Evolutionary conservation across 345 rosid genomes (phyloP).

Genomic region (Turnera subulata): DNA sequence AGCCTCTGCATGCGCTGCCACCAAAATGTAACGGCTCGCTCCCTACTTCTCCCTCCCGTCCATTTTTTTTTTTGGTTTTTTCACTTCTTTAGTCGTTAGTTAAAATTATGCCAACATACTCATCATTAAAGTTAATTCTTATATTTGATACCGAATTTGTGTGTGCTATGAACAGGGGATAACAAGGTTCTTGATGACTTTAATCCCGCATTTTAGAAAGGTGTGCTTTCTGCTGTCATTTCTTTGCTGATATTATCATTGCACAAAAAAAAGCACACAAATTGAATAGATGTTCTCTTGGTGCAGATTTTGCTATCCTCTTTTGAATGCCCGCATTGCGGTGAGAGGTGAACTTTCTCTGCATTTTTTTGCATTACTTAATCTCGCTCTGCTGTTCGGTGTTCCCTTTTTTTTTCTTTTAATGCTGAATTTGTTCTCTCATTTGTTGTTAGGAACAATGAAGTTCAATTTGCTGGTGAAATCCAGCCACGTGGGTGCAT

Average conservation of each 20-base stretch:
- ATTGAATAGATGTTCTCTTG: background rate
- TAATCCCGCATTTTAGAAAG: slow-evolving; percentile 88
- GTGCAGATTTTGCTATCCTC: slow-evolving; percentile 80
- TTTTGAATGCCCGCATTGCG: slow-evolving; percentile 84
- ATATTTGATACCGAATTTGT: background rate
- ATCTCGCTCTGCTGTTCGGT: slow-evolving; percentile 1
- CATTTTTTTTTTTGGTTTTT: background rate
- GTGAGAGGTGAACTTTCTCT: slow-evolving; percentile 54
- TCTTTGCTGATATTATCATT: background rate
- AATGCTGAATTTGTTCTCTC: background rate
- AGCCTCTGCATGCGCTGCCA: slow-evolving; percentile 95
- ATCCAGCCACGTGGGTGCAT: slow-evolving; percentile 72
- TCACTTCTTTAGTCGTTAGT: background rate
- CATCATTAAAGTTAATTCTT: background rate
- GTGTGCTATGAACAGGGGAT: slow-evolving; percentile 44
- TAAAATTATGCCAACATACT: background rate
- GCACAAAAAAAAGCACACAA: background rate
- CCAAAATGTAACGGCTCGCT: slow-evolving; percentile 49
- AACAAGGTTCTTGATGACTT: slow-evolving; percentile 66
- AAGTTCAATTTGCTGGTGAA: slow-evolving; percentile 97
- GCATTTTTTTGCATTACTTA: background rate
- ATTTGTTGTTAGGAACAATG: slow-evolving; percentile 57
- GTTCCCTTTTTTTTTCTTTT: background rate
- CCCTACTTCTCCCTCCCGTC: background rate
- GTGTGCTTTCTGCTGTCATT: slow-evolving; percentile 18